These are phyloP conservation scores for Aspergillus brasiliensis DNA, from an alignment of 2,329 filamentous ascomycete genomes.

Conservation along the genomic window DNA sequence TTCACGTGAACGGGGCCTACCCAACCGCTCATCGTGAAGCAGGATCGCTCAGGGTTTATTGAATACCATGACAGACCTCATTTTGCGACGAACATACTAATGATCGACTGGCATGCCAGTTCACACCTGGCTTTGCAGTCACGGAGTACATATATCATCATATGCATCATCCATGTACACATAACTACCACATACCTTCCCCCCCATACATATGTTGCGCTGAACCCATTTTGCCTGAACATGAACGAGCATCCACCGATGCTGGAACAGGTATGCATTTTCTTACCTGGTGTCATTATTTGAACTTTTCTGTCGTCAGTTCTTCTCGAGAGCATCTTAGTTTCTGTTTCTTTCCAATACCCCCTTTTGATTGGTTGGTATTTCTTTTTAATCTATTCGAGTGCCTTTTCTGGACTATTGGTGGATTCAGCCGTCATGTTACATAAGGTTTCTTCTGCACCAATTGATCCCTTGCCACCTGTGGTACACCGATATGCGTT, in stretches of 20 bases:
- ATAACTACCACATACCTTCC: constrained; percentile 8
- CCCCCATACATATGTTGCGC: constrained; percentile 12
- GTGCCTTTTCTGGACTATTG: background rate
- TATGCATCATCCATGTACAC: constrained; percentile 12
- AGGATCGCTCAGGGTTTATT: background rate
- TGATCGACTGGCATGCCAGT: background rate
- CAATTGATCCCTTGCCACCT: background rate
- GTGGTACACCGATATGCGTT: background rate
- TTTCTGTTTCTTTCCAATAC: constrained; percentile 17
- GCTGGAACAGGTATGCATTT: constrained; percentile 1
- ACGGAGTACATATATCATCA: constrained; percentile 12
- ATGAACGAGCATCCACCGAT: background rate
- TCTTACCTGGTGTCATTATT: constrained; percentile 1
- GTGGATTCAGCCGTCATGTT: constrained; percentile 8
- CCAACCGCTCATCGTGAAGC: background rate
- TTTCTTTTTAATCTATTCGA: constrained; percentile 3
- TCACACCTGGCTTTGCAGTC: background rate
- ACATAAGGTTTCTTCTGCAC: constrained; percentile 3
- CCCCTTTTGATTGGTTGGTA: constrained; percentile 18
- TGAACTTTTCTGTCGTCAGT: background rate
- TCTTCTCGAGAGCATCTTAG: constrained; percentile 2
- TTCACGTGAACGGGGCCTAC: background rate
- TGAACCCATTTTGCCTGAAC: background rate
- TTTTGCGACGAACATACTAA: background rate
- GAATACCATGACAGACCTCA: background rate